Evolutionary conservation across 306 rosid genomes (phyloP), one percentile per base, ranked within the genome.

Genomic region (Fragaria ananassa): DNA sequence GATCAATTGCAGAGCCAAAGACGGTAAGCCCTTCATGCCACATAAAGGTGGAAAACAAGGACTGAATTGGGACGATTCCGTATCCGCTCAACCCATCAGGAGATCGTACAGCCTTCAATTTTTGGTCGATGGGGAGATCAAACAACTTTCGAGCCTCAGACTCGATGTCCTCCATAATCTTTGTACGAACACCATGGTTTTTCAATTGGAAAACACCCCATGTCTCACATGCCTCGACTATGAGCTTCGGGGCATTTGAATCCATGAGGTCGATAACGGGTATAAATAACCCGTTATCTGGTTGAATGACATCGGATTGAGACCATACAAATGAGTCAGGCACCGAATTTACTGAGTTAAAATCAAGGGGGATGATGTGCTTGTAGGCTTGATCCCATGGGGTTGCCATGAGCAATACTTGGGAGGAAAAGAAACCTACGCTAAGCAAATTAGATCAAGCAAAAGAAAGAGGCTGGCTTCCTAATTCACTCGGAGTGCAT

Each of bases 21-120:
- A 63, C 9, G 21, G 44, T 31, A 15, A 63, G 10, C n/a, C 68
- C 68, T 63, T 63, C 68, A 34, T 63, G 68, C 68, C 68, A 63
- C 68, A 63, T 63, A 6, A 29, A 29, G 68, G 68, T 63, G 11
- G 68, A 63, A 34, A 63, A 29, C 21, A 63, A 14, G 21, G 42
- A 14, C 42, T 34, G 68, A 10, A 63, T 63, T 17, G 42, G 45
- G 44, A 18, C 68, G 44, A 63, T 63, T 14, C 68, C 68, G 68
- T 63, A 63, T 63, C 68, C 68, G 23, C 42, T 34, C 6, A 7
- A 1, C 23, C 23, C 68, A 14, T 34, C 44, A 2, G 68, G 68
- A 31, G 68, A 63, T 63, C 68, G 44, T 2, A 63, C 11, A 6
- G 12, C 44, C 21, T 63, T 63, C 68, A 63, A 1, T 34, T 62